Evolutionary conservation across 768 basidiomycete genomes (phyloP), one percentile per base, ranked within the genome.

Genomic region (Vararia minispora): DNA sequence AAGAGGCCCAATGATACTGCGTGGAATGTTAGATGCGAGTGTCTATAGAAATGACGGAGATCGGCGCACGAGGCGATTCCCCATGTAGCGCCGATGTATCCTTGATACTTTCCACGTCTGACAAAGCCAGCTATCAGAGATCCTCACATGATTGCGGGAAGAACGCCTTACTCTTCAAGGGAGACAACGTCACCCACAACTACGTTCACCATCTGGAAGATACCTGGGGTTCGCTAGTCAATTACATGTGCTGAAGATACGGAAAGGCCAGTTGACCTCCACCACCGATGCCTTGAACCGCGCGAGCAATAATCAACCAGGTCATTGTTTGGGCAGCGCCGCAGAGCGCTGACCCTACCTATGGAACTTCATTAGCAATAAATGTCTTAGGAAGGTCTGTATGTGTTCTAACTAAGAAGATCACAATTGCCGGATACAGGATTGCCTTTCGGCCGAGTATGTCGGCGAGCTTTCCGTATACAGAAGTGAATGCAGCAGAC

Each of bases 291-390:
- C 66, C 66, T 48, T 69, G 66, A 2, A 68, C 36, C 3, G 60
- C 65, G 14, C 68, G 60, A 27, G 52, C 55, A 17, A 58, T 41
- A 44, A 61, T 61, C 23, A 69, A 53, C 66, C 64, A 66, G 6
- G 55, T 51, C 59, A 68, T 63, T 18, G 23, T 61, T 46, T 67
- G 59, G 3, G 65, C 64, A n/a, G 65, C 62, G 25, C 63, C 66
- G 43, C 65, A 66, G 17, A 67, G 38, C 3, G 57, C 62, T 17
- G 63, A 66, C 27, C 58, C 61, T 25, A 58, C 30, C 60, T 60
- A 17, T 27, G 17, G 6, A n/a, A n/a, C 13, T 27, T 11, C 3
- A 26, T 29, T 21, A 10, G 20, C 46, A 17, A 39, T 10, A 14
- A 17, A 39, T 6, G 17, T 2, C 24, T 12, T n/a, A 27, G 6